Conservation (phyloP, 495 filamentous ascomycete species). For the Annulohypoxylon moriforme region DNA sequence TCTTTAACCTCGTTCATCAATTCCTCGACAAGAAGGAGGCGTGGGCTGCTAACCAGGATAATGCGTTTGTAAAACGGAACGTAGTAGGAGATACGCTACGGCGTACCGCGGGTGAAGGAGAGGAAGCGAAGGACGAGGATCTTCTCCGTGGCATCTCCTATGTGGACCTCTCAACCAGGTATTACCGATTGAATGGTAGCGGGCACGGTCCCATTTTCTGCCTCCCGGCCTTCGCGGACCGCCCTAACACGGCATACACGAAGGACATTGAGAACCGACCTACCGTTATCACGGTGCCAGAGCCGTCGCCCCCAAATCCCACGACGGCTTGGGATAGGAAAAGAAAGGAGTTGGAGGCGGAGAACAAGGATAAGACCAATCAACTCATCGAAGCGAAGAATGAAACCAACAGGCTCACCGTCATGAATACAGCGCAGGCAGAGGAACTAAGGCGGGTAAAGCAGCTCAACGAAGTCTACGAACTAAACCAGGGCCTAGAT, state of each 20-base stretch:
- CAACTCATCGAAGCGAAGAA: background rate
- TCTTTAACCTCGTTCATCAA: conserved; percentile 55
- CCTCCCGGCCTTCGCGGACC: conserved; percentile 59
- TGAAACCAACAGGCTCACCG: conserved; percentile 6
- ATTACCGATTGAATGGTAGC: conserved; percentile 57
- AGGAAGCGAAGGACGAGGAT: conserved; percentile 9
- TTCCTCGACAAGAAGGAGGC: conserved; percentile 60
- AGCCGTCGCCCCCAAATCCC: conserved; percentile 50
- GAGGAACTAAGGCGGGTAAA: conserved; percentile 32
- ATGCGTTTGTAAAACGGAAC: conserved; percentile 36
- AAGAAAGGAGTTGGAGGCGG: conserved; percentile 36
- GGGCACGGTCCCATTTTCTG: conserved; percentile 60
- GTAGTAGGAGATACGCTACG: conserved; percentile 48
- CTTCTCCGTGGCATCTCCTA: conserved; percentile 55
- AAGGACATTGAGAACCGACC: conserved; percentile 56
- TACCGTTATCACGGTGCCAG: conserved; percentile 56
- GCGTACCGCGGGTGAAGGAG: background rate
- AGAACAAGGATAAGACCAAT: conserved; percentile 12
- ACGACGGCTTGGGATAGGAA: conserved; percentile 52
- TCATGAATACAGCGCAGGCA: conserved; percentile 5
- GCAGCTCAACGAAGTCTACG: conserved; percentile 39
- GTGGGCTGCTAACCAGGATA: conserved; percentile 43
- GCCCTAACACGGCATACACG: conserved; percentile 56
- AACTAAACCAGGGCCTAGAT: conserved; percentile 30
- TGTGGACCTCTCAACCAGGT: conserved; percentile 58